Conservation (phyloP, 257 asterid genomes). For the Solanum corneliomulleri region DNA sequence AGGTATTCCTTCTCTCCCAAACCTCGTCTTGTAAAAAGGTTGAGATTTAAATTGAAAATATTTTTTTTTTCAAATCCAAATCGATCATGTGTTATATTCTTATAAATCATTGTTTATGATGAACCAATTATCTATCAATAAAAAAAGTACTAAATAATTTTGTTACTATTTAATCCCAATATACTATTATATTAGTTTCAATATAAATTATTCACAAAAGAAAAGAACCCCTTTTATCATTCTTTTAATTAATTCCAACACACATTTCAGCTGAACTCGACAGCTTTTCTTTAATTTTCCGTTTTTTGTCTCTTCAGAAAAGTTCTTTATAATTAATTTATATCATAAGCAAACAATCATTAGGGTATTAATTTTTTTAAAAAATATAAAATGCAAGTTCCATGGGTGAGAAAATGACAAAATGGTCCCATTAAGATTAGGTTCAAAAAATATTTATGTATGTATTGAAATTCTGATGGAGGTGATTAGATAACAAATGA, state of each 20-base stretch:
- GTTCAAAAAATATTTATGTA: neutral
- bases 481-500: too few relatives aligned
- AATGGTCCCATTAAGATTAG: neutral
- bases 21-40: neutral
- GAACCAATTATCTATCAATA: neutral
- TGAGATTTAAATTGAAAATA: neutral
- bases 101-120: neutral
- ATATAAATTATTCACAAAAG: neutral
- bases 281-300: neutral
- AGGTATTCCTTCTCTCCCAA: neutral
- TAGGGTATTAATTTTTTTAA: neutral
- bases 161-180: neutral
- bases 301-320: neutral
- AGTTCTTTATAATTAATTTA: neutral
- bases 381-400: too few relatives aligned
- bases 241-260: neutral
- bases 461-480: neutral
- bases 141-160: neutral
- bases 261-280: neutral
- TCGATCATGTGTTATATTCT: neutral
- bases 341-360: neutral
- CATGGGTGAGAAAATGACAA: neutral
- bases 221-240: neutral
- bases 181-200: neutral
- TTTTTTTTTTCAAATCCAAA: accelerated